Percentiles rank a stretch among this genome's conserved stretches.
Conservation (phyloP, 257 asterid species). For the Przewalskia tangutica region DNA sequence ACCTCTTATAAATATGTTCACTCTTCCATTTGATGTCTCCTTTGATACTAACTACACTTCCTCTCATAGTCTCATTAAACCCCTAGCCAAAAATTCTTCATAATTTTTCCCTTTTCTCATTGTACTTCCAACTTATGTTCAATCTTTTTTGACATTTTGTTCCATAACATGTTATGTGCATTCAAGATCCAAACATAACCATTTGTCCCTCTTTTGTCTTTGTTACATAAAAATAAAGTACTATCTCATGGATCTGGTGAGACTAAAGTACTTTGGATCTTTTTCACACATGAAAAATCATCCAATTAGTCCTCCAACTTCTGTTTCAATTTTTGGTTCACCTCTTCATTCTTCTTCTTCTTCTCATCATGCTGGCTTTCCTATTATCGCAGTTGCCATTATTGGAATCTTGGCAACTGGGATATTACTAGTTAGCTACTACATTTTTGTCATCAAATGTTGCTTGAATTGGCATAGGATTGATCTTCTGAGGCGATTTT, state of each 20-base stretch:
- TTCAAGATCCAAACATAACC: slow-evolving; percentile 17
- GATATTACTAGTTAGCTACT: slow-evolving; percentile 74
- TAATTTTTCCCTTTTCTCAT: background rate
- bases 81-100: slow-evolving; percentile 19
- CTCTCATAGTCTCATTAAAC: slow-evolving; percentile 38
- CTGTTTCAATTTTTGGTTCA: slow-evolving; percentile 14
- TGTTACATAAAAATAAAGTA: background rate
- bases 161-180: slow-evolving; percentile 13
- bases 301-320: slow-evolving; percentile 8
- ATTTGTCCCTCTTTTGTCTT: background rate
- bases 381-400: slow-evolving; percentile 75
- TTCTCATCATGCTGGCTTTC: slow-evolving; percentile 49
- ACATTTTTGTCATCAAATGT: slow-evolving; percentile 80
- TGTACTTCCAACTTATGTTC: background rate
- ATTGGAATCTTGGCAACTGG: slow-evolving; percentile 80
- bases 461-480: slow-evolving; percentile 78
- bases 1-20: background rate
- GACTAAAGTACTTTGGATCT: slow-evolving; percentile 7
- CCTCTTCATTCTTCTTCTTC: slow-evolving; percentile 12
- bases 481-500: slow-evolving; percentile 49
- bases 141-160: background rate
- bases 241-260: slow-evolving; percentile 26
- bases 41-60: background rate
- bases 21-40: background rate
- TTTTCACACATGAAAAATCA: slow-evolving; percentile 22